A percentile compares a stretch with the other conserved stretches of the same genome.
Conservation (phyloP, 768 basidiomycete genomes). For the Holtermanniella nyarrowii region DNA sequence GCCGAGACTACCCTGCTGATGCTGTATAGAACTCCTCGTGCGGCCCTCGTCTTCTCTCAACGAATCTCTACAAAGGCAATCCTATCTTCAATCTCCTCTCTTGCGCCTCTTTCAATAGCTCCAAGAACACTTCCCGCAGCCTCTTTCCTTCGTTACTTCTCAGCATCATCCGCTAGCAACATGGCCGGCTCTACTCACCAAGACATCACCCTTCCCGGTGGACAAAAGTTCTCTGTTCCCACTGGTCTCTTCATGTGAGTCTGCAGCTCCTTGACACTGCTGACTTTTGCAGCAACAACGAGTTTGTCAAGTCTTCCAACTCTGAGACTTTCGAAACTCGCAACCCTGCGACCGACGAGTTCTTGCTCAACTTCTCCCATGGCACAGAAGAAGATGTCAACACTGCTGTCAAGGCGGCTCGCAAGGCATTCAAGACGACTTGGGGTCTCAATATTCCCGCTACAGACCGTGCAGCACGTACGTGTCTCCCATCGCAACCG, state of each 20-base stretch:
- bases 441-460: constrained; percentile 41
- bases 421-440: constrained; percentile 41
- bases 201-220: constrained; percentile 3
- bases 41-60: too few species aligned
- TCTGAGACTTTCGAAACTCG: constrained; percentile 36
- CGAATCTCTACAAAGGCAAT: too few species aligned
- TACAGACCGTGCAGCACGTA: constrained; percentile 30
- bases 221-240: constrained; percentile 9
- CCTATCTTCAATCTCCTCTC: too few species aligned
- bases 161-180: not conserved
- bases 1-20: too few species aligned
- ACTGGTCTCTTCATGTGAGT: constrained; percentile 19
- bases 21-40: too few species aligned
- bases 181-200: not conserved
- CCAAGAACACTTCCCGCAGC: too few species aligned
- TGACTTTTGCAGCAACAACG: not conserved
- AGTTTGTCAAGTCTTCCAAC: constrained; percentile 7
- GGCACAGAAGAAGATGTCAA: constrained; percentile 65
- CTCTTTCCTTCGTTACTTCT: too few species aligned
- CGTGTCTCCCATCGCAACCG: constrained; percentile 38
- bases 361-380: constrained; percentile 45
- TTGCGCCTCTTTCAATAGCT: too few species aligned
- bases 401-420: constrained; percentile 50
- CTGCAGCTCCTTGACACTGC: not conserved
- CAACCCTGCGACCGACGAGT: constrained; percentile 53